Base-by-base conservation (phyloP, 345 rosid genomes). In the Salix suchowensis region DNA sequence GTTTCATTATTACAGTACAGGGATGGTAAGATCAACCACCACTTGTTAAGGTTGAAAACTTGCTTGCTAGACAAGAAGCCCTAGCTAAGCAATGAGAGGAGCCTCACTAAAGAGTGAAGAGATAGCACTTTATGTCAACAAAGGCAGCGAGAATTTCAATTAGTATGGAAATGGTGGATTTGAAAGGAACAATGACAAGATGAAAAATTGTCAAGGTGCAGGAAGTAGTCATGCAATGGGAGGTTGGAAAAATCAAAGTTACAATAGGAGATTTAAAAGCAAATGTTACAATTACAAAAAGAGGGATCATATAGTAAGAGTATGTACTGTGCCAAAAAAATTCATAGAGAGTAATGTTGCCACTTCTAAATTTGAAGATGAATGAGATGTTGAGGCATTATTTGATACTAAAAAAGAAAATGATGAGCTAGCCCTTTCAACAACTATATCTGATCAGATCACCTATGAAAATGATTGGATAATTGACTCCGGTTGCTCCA, bases 21-120 rank as follows among this genome's bases (percentile, higher is more conserved):
- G 75, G 75, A 60, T 73, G 67, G 75, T 50, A 10, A 37, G 39
- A 34, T 2, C 75, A 73, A 16, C 75, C 67, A 37, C 60, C 67
- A 55, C 75, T 60, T 73, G 34, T 73, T 19, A 52, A 60, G 15
- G 60, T 73, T 19, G 52, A 73, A 16, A 73, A 73, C 15, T 60
- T 73, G 54, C 52, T 58, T 4, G 36, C 36, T n/a, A 36, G 15
- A 5, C 14, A 73, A 24, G 54, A 73, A 60, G 75, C 54, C 4
- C 1, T 72, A 15, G 54, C 75, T n/a, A 58, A 55, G 52, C 75
- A 72, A 71, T 71, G 65, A 11, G 28, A 28, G 65, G 64, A 50
- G 30, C 16, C 9, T 70, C 37, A 12, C 0, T n/a, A 0, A 72
- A 72, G 34, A 11, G 32, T 58, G 58, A 73, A 58, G 54, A 39